Conservation (phyloP, 2,329 filamentous ascomycete genomes). For the Fusarium citri region DNA sequence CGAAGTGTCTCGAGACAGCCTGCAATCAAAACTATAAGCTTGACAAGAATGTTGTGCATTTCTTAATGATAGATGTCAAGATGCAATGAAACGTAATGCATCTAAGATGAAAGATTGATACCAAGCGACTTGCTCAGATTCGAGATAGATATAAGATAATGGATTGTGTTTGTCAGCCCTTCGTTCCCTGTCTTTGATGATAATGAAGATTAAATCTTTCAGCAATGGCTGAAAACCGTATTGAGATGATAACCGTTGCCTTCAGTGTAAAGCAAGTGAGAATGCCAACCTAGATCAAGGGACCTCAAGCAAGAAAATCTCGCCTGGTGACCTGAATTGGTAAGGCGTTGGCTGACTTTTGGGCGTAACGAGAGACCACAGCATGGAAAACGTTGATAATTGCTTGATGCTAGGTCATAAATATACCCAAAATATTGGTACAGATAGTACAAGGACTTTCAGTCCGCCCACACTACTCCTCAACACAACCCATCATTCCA, state of each 20-base stretch:
- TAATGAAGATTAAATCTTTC: background rate
- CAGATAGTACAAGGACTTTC: conserved; percentile 49
- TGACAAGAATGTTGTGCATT: conserved; percentile 3
- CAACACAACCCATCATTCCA: conserved; percentile 10
- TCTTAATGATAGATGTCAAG: conserved; percentile 18
- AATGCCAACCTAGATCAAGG: background rate
- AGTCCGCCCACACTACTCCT: conserved; percentile 38
- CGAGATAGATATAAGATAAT: conserved; percentile 8
- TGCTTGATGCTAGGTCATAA: conserved; percentile 46
- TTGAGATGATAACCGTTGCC: background rate
- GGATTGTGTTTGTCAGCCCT: background rate
- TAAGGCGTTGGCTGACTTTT: too few relatives aligned
- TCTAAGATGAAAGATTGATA: conserved; percentile 32
- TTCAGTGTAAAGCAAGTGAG: background rate
- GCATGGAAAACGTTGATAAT: conserved; percentile 34
- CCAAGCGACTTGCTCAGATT: conserved; percentile 29
- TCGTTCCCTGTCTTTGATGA: background rate
- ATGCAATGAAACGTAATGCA: conserved; percentile 37
- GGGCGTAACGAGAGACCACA: background rate
- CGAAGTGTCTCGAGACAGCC: conserved; percentile 75
- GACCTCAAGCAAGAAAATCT: background rate
- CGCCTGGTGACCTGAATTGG: background rate
- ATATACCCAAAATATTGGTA: conserved; percentile 48
- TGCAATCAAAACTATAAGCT: conserved; percentile 27
- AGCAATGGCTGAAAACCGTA: background rate